A percentile compares a stretch with the other conserved stretches of the same genome.
These are phyloP conservation scores for Solanum chaucha DNA, from an alignment of 257 asterid genomes.

Conservation along the genomic window DNA sequence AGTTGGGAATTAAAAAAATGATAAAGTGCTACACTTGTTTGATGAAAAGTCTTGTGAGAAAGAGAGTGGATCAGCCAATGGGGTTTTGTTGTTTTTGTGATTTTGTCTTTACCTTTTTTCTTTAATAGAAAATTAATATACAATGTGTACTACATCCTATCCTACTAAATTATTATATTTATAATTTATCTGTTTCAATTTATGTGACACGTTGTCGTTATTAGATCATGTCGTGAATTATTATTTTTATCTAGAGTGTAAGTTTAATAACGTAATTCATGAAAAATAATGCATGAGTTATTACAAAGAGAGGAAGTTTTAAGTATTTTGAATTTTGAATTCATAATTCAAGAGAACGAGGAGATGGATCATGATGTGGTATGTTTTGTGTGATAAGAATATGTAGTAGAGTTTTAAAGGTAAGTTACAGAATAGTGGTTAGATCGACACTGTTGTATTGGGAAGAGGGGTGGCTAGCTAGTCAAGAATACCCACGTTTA, in stretches of 20 bases:
- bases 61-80: background rate
- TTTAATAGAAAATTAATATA: background rate
- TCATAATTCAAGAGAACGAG: background rate
- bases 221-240: too few relatives aligned
- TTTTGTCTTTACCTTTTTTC: background rate
- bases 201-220: background rate
- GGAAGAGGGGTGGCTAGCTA: background rate
- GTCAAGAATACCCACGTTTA: background rate
- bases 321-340: background rate
- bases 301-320: background rate
- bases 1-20: slow-evolving; percentile 9
- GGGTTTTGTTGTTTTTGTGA: background rate
- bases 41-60: slow-evolving; percentile 3
- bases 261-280: background rate
- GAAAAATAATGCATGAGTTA: background rate
- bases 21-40: slow-evolving; percentile 8
- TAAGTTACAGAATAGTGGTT: background rate
- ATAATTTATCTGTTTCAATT: background rate
- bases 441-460: background rate
- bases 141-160: background rate
- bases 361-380: background rate
- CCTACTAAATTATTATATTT: background rate
- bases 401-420: background rate
- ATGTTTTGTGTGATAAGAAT: background rate
- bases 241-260: background rate